A percentile compares a stretch with the other conserved stretches of the same genome.
phyloP scores from a whole-genome alignment of 2,329 filamentous ascomycete genomes.

The Xylariomycetidae sp. region DNA sequence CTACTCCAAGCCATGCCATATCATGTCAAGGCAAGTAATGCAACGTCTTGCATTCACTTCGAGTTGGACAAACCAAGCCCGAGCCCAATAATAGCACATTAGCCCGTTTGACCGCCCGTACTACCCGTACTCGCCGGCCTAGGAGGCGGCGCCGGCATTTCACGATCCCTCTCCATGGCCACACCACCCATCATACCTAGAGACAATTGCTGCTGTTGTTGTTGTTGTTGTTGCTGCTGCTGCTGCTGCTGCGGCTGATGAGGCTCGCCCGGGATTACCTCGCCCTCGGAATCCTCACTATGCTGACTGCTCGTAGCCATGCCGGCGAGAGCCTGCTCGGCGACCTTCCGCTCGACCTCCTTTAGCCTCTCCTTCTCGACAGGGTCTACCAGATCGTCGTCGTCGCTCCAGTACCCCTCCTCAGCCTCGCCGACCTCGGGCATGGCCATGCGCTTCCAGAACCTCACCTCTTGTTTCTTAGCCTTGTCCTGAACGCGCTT shows the following conservation, averaged over 20 bases:
- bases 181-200: constrained; percentile 33
- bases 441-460: constrained; percentile 65
- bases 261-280: constrained; percentile 19
- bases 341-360: constrained; percentile 44
- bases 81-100: constrained; percentile 3
- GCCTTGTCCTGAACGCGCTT: constrained; percentile 48
- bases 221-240: neutral
- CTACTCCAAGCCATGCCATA: no score
- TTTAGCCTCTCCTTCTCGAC: constrained; percentile 54
- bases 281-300: constrained; percentile 29
- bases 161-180: constrained; percentile 36
- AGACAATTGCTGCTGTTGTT: constrained; percentile 14
- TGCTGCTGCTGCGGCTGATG: no score
- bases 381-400: constrained; percentile 59
- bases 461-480: constrained; percentile 54
- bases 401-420: constrained; percentile 55
- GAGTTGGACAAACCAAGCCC: neutral
- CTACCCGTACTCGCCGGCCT: constrained; percentile 36
- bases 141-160: constrained; percentile 32
- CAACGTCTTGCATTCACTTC: no score
- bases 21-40: no score
- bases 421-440: constrained; percentile 56
- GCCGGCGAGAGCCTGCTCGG: constrained; percentile 32
- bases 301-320: constrained; percentile 29
- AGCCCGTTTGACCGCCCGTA: constrained; percentile 28